A percentile compares a stretch with the other conserved stretches of the same genome.
phyloP scores from a whole-genome alignment of 345 rosid species.

The Garcia nutans region DNA sequence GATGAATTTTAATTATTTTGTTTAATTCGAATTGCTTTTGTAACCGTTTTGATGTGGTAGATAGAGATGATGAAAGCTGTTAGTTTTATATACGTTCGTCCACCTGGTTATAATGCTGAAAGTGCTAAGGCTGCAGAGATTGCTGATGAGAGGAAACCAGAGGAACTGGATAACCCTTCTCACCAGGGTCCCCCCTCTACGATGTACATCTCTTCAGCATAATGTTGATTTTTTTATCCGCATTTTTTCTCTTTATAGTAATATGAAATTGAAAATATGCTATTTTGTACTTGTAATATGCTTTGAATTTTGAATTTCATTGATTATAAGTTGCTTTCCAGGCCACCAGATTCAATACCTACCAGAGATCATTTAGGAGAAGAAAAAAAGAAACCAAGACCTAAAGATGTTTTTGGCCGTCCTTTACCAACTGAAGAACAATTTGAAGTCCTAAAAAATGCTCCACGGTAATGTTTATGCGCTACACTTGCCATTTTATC shows the following conservation, averaged over 20 bases:
- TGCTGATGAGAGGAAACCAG: slow-evolving; percentile 49
- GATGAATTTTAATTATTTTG: not conserved
- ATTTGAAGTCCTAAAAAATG: slow-evolving; percentile 76
- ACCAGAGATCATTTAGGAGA: slow-evolving; percentile 31
- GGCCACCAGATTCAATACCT: slow-evolving; percentile 34
- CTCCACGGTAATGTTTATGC: slow-evolving; percentile 63
- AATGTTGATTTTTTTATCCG: not conserved
- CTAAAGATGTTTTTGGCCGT: slow-evolving; percentile 97
- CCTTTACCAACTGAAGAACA: slow-evolving; percentile 94
- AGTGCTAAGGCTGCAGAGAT: slow-evolving; percentile 96
- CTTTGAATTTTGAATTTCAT: not conserved
- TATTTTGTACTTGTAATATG: too few relatives aligned
- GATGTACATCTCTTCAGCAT: slow-evolving; percentile 28
- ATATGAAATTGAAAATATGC: too few relatives aligned
- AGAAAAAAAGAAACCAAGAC: slow-evolving; percentile 75
- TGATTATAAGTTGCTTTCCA: slow-evolving; percentile 18
- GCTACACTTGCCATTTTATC: not conserved
- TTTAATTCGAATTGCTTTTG: not conserved
- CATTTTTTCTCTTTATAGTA: too few relatives aligned
- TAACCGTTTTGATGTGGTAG: slow-evolving; percentile 31
- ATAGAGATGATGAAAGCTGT: slow-evolving; percentile 92
- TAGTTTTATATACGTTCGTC: slow-evolving; percentile 96
- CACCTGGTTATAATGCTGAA: slow-evolving; percentile 93
- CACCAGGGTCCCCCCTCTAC: slow-evolving; percentile 36
- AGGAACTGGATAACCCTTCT: slow-evolving; percentile 32